A percentile compares a stretch with the other conserved stretches of the same genome.
These are phyloP conservation scores for Amphicarpaea edgeworthii DNA, from an alignment of 306 rosid genomes.

Conservation along the genomic window DNA sequence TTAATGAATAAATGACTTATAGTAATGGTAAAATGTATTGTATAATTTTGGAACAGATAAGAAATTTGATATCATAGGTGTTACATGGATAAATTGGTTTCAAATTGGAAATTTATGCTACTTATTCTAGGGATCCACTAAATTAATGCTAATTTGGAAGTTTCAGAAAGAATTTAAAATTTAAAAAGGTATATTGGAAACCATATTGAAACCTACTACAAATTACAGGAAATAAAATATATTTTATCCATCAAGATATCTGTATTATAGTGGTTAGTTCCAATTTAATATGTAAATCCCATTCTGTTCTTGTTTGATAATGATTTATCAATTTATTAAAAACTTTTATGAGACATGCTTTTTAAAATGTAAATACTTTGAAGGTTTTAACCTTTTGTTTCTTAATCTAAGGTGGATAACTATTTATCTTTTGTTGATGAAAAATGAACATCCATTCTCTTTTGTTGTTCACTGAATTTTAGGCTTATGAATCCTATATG, in stretches of 20 bases:
- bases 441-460: conserved; percentile 30
- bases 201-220: not conserved
- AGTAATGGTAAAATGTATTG: too few relatives aligned
- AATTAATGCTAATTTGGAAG: conserved; percentile 26
- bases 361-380: conserved; percentile 37
- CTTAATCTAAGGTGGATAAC: not conserved
- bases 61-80: too few relatives aligned
- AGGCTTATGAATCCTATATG: conserved; percentile 98
- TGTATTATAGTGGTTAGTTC: conserved; percentile 10
- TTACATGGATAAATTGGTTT: too few relatives aligned
- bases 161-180: conserved; percentile 6
- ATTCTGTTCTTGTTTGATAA: conserved; percentile 32
- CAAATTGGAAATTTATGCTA: conserved; percentile 11
- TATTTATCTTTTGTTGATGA: conserved; percentile 12
- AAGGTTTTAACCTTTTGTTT: not conserved
- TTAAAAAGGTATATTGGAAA: conserved; percentile 19
- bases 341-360: not conserved
- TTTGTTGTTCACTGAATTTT: conserved; percentile 43
- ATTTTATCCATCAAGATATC: conserved; percentile 32
- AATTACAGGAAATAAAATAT: conserved; percentile 23
- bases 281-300: conserved; percentile 29
- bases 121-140: conserved; percentile 21
- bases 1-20: too few relatives aligned
- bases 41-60: too few relatives aligned
- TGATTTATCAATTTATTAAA: conserved; percentile 12